Conservation (phyloP, 2,329 filamentous ascomycete genomes). For the Domatiomyces globalis region DNA sequence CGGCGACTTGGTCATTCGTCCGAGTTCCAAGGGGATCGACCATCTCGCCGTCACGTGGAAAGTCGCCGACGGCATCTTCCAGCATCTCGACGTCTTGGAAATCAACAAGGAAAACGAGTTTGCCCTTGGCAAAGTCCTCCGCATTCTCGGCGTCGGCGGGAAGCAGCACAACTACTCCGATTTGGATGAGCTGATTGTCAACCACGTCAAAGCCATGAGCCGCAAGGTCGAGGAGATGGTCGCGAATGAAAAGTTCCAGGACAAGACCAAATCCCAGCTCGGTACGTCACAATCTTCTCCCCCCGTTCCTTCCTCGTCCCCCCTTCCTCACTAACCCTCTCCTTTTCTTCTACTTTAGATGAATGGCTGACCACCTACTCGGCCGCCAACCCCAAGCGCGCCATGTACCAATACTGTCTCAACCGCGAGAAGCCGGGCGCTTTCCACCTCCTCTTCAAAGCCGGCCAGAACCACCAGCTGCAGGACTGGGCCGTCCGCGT, state of each 20-base stretch:
- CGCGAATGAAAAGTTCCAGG: constrained; percentile 85
- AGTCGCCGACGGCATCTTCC: constrained; percentile 87
- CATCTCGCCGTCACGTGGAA: constrained; percentile 97
- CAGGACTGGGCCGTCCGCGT: constrained; percentile 77
- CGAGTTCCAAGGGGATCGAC: constrained; percentile 87
- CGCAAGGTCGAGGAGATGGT: constrained; percentile 96
- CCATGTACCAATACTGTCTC: constrained; percentile 90
- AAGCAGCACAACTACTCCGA: constrained; percentile 78
- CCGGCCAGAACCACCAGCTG: constrained; percentile 57
- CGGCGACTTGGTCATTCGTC: constrained; percentile 87
- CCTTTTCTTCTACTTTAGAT: constrained; percentile 39
- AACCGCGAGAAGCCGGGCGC: constrained; percentile 85
- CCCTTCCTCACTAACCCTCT: not conserved
- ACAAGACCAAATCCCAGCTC: constrained; percentile 61
- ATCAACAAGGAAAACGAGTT: constrained; percentile 96
- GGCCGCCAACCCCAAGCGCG: constrained; percentile 85
- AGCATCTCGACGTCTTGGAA: constrained; percentile 94
- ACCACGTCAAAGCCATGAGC: constrained; percentile 94
- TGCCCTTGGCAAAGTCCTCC: constrained; percentile 71
- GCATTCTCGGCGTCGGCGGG: constrained; percentile 60
- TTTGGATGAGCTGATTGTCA: constrained; percentile 91
- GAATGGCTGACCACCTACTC: constrained; percentile 94
- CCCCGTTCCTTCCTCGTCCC: not conserved
- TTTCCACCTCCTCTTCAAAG: constrained; percentile 94
- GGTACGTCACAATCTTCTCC: constrained; percentile 45